Evolutionary conservation across 2,329 filamentous ascomycete species (phyloP), one percentile per base, ranked within the genome.

Genomic region (Talaromyces verruculosus): DNA sequence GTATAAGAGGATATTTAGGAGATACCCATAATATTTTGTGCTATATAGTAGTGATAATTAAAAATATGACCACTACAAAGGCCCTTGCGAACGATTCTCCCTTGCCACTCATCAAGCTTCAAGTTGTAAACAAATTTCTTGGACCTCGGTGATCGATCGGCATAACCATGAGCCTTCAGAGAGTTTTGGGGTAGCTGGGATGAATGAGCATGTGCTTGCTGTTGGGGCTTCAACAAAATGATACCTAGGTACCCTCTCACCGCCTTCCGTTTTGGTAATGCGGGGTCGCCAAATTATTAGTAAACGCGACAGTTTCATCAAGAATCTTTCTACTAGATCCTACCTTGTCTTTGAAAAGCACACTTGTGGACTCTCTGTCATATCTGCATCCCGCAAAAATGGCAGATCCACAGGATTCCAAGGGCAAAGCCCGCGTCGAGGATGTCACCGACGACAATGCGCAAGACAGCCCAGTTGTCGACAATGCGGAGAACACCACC

Each of bases 401-500:
- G 77, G 71, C 77, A 37, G 75, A 78, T 62, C 69, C 73, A n/a
- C 70, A 74, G 55, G 72, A 76, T 47, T 65, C 60, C 47, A 77
- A 78, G 69, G 75, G 74, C 67, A 78, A 78, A 60, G 71, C 70
- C 53, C 65, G 43, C 19, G 61, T 41, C 15, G 61, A 65, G 35
- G 65, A 67, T 37, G 19, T 58, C 28, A 70, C 72, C 41, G 62
- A 61, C n/a, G 58, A 65, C n/a, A 62, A 66, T 30, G 49, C 49
- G 28, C 39, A 65, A 43, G 64, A 61, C 64, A 47, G 49, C n/a
- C 30, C 30, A 0, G 79, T 76, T n/a, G 83, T 68, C 1, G 77
- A 81, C 30, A 74, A 77, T 3, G 80, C 80, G 7, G 81, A 78
- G 57, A 79, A 66, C 57, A 49, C 45, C 45, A 45, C 49, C 59